These are phyloP conservation scores for Setaria viridis DNA, from an alignment of 202 grass and related monocot genomes.

Conservation along the genomic window DNA sequence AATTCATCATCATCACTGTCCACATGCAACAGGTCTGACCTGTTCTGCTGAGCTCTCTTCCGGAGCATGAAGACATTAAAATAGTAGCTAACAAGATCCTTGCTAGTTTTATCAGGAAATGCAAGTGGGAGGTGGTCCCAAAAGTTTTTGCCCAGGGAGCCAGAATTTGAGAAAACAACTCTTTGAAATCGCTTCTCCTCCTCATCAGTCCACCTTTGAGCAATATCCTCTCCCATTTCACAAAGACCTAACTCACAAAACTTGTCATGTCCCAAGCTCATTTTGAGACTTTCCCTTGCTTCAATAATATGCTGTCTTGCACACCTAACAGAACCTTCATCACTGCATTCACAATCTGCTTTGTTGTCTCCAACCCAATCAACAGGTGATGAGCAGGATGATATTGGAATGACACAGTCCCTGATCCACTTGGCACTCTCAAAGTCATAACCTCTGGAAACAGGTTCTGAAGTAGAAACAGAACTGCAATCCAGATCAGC, in stretches of 20 bases:
- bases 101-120: constrained; percentile 63
- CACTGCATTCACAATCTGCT: constrained; percentile 62
- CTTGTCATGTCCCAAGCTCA: constrained; percentile 53
- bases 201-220: constrained; percentile 66
- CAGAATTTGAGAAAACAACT: constrained; percentile 63
- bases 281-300: constrained; percentile 57
- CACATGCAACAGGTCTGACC: constrained; percentile 56
- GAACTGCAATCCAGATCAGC: constrained; percentile 22
- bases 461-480: constrained; percentile 21
- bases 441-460: constrained; percentile 42
- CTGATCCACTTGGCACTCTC: constrained; percentile 60
- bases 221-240: constrained; percentile 76
- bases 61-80: constrained; percentile 83
- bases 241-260: constrained; percentile 69
- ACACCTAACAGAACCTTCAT: constrained; percentile 75
- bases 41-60: constrained; percentile 76
- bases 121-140: constrained; percentile 61
- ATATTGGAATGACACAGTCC: constrained; percentile 49
- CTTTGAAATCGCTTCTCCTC: constrained; percentile 70
- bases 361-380: constrained; percentile 29
- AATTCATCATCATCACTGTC: constrained; percentile 89
- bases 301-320: constrained; percentile 66
- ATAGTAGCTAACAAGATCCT: constrained; percentile 82
- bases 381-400: constrained; percentile 28
- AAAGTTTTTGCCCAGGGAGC: constrained; percentile 64